phyloP scores from a whole-genome alignment of 2,329 filamentous ascomycete genomes.

The Colletotrichum orchidophilum region DNA sequence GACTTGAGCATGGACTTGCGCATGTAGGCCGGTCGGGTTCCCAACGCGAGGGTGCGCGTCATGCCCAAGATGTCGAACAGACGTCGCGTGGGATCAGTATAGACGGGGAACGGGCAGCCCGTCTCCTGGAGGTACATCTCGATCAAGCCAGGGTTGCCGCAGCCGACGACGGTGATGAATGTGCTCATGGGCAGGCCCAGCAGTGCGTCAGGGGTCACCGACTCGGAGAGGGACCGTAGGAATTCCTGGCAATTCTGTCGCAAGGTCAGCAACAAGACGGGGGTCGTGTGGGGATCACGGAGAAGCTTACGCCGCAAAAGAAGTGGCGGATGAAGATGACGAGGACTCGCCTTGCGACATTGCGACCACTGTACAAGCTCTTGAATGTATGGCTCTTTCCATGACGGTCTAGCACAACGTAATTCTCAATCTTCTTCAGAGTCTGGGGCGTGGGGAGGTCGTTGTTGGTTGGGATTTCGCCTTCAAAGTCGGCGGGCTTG shows the following conservation, averaged over 20 bases:
- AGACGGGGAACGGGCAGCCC: conserved; percentile 76
- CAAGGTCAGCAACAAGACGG: conserved; percentile 8
- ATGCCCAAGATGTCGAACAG: conserved; percentile 76
- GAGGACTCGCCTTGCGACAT: conserved; percentile 66
- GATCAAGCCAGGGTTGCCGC: conserved; percentile 75
- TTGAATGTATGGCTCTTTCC: conserved; percentile 70
- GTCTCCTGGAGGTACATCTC: conserved; percentile 71
- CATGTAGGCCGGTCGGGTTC: conserved; percentile 71
- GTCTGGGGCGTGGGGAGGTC: conserved; percentile 60
- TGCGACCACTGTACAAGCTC: conserved; percentile 67
- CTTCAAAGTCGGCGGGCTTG: conserved; percentile 62
- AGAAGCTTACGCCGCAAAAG: conserved; percentile 75
- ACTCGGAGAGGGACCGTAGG: conserved; percentile 68
- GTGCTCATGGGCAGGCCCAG: conserved; percentile 63
- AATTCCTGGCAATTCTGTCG: conserved; percentile 83
- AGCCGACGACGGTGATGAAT: conserved; percentile 76
- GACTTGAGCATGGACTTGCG: conserved; percentile 61
- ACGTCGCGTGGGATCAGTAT: conserved; percentile 75
- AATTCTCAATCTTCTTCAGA: conserved; percentile 61
- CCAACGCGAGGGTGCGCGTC: conserved; percentile 70
- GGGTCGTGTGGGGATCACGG: not conserved
- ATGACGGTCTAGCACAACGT: conserved; percentile 68
- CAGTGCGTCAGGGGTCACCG: conserved; percentile 62
- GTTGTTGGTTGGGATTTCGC: conserved; percentile 64
- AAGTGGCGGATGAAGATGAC: conserved; percentile 83